Percentiles rank a stretch among this genome's conserved stretches.
Evolutionary conservation across 2,329 filamentous ascomycete species (phyloP).

Genomic region (Chaetomium globosum): DNA sequence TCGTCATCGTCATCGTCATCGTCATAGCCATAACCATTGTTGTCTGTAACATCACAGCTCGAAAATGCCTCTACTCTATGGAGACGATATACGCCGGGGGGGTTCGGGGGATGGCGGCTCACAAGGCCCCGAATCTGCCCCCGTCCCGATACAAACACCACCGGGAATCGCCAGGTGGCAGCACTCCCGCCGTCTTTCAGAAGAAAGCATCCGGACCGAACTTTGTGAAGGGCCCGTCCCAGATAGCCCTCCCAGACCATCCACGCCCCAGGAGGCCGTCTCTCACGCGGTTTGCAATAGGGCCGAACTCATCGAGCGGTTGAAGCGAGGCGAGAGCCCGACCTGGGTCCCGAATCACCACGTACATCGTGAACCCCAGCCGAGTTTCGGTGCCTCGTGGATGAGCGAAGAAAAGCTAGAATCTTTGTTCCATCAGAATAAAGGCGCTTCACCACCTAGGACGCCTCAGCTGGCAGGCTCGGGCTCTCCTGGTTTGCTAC

Average conservation of each 20-base stretch:
- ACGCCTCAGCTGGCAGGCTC: constrained; percentile 44
- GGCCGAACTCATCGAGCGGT: constrained; percentile 76
- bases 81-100: constrained; percentile 48
- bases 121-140: constrained; percentile 19
- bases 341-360: constrained; percentile 70
- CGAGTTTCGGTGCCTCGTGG: background rate
- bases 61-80: constrained; percentile 62
- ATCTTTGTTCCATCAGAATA: constrained; percentile 45
- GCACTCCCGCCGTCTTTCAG: constrained; percentile 50
- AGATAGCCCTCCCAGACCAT: constrained; percentile 45
- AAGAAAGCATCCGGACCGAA: constrained; percentile 64
- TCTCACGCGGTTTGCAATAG: constrained; percentile 59
- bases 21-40: background rate
- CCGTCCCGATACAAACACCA: constrained; percentile 35
- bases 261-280: constrained; percentile 40
- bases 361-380: constrained; percentile 47
- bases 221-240: constrained; percentile 61
- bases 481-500: constrained; percentile 47
- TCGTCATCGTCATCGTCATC: background rate
- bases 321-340: constrained; percentile 78
- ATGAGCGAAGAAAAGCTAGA: constrained; percentile 44
- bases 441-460: constrained; percentile 44
- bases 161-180: constrained; percentile 20
- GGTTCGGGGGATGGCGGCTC: constrained; percentile 37
- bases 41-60: background rate